phyloP scores from a whole-genome alignment of 495 filamentous ascomycete genomes.

The Podospora bellae-mahoneyi region DNA sequence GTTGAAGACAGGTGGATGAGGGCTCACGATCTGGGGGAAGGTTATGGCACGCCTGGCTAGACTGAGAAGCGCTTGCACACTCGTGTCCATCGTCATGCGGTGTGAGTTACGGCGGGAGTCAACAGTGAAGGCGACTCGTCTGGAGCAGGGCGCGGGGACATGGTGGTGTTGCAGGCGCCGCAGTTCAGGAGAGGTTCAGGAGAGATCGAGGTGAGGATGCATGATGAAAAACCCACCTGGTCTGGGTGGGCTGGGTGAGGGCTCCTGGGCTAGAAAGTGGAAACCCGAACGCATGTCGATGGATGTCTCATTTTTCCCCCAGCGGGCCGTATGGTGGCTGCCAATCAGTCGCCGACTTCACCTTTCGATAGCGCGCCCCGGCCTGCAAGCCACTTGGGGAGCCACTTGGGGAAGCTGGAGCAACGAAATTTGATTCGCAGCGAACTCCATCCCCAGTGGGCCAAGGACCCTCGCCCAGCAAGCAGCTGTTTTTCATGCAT shows the following conservation, averaged over 20 bases:
- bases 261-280: not conserved
- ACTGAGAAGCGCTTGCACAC: not conserved
- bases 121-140: conserved; percentile 1
- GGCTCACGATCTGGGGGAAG: not conserved
- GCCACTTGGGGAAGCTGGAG: not conserved
- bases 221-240: not conserved
- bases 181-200: not conserved
- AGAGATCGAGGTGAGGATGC: not conserved
- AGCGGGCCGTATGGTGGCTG: not conserved
- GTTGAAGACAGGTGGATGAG: conserved; percentile 4
- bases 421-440: not conserved
- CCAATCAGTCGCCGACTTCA: conserved; percentile 13
- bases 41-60: not conserved
- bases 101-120: not conserved
- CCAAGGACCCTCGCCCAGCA: not conserved
- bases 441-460: not conserved
- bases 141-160: conserved; percentile 1
- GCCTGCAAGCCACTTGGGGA: conserved; percentile 5
- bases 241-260: not conserved
- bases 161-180: conserved; percentile 8
- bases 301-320: conserved; percentile 18
- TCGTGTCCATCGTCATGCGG: conserved; percentile 11
- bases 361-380: conserved; percentile 4
- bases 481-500: not conserved
- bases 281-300: conserved; percentile 12